A percentile compares a stretch with the other conserved stretches of the same genome.
Evolutionary conservation across 768 basidiomycete species (phyloP).

Genomic region (Boletus sp.): DNA sequence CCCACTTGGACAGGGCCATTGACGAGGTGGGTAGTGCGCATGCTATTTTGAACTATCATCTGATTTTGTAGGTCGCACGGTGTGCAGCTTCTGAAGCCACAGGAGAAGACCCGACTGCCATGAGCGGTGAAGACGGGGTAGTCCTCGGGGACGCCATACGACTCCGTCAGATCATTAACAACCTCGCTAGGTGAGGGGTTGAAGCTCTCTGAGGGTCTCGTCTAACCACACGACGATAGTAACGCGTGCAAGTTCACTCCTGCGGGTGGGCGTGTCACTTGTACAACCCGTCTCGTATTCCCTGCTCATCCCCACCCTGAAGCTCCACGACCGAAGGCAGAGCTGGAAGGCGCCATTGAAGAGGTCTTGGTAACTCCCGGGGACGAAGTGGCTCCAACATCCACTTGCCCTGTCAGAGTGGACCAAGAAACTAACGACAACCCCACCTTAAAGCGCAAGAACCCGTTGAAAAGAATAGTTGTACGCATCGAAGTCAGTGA

Average conservation of each 20-base stretch:
- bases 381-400: slow-evolving; percentile 33
- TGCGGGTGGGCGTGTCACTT: slow-evolving; percentile 61
- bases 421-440: neutral
- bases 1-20: slow-evolving; percentile 65
- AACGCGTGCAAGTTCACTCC: slow-evolving; percentile 84
- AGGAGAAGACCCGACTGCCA: slow-evolving; percentile 40
- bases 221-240: slow-evolving; percentile 32
- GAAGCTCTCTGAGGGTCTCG: neutral
- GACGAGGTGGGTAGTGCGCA: slow-evolving; percentile 44
- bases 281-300: slow-evolving; percentile 62
- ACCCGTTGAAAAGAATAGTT: slow-evolving; percentile 58
- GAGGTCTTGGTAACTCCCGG: slow-evolving; percentile 27
- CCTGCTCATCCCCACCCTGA: slow-evolving; percentile 20
- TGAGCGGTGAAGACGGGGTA: slow-evolving; percentile 47
- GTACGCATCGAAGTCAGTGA: slow-evolving; percentile 85
- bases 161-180: slow-evolving; percentile 77
- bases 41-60: neutral
- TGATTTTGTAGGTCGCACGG: slow-evolving; percentile 49
- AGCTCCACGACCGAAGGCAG: neutral
- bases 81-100: slow-evolving; percentile 58
- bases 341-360: slow-evolving; percentile 19
- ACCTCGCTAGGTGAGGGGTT: slow-evolving; percentile 63
- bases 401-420: neutral
- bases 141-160: slow-evolving; percentile 86
- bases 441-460: neutral